A percentile compares a stretch with the other conserved stretches of the same genome.
Conservation (phyloP, 2,329 filamentous ascomycete species). For the Aphanoascus verrucosus region DNA sequence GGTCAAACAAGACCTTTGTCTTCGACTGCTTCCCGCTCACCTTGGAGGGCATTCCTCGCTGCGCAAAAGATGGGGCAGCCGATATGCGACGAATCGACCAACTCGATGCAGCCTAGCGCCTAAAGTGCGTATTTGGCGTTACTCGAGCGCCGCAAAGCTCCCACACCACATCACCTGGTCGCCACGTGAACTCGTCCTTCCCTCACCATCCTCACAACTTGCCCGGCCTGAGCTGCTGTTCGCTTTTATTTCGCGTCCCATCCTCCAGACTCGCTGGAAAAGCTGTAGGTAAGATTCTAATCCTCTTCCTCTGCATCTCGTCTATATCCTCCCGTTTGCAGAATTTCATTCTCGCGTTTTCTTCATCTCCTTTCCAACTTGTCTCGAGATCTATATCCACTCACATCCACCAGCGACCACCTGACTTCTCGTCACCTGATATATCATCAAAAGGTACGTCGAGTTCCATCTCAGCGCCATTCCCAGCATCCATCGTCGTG, state of each 20-base stretch:
- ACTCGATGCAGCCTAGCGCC: neutral
- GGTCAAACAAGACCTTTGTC: neutral
- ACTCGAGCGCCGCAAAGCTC: conserved; percentile 4
- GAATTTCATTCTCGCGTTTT: neutral
- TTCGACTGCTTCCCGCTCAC: neutral
- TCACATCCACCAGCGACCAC: conserved; percentile 13
- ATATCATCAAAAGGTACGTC: conserved; percentile 15
- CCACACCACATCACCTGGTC: conserved; percentile 6
- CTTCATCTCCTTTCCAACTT: conserved; percentile 2
- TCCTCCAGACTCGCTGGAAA: conserved; percentile 7
- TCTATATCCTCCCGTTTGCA: neutral
- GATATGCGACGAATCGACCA: too few relatives aligned
- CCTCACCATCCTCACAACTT: neutral
- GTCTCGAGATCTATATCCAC: conserved; percentile 16
- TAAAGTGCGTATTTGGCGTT: conserved; percentile 6
- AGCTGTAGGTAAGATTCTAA: neutral
- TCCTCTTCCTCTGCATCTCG: neutral
- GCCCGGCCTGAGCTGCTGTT: conserved; percentile 3
- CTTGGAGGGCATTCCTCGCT: neutral
- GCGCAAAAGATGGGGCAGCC: neutral
- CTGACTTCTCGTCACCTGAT: conserved; percentile 19
- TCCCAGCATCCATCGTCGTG: neutral
- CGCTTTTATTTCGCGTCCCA: conserved; percentile 18
- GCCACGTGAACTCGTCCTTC: conserved; percentile 15
- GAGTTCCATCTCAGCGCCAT: conserved; percentile 10